phyloP scores from a whole-genome alignment of 768 basidiomycete species.

The Galerina sulciceps region DNA sequence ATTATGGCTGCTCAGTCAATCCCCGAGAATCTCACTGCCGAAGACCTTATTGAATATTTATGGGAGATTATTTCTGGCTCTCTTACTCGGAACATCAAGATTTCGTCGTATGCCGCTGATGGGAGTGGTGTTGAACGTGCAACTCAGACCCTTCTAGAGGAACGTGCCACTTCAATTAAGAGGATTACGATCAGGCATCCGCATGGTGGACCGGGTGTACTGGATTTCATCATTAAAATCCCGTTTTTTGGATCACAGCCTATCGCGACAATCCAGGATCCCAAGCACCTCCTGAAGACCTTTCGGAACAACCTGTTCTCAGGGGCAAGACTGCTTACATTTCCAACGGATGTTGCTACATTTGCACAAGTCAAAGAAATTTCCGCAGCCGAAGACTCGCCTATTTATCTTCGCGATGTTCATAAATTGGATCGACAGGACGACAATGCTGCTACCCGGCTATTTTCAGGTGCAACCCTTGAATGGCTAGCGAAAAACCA shows the following conservation, averaged over 20 bases:
- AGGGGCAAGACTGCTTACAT: constrained; percentile 27
- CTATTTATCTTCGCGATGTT: constrained; percentile 31
- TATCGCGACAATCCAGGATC: constrained; percentile 36
- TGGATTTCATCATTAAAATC: constrained; percentile 5
- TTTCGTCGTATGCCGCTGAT: constrained; percentile 37
- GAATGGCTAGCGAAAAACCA: constrained; percentile 17
- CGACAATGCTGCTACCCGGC: constrained; percentile 41
- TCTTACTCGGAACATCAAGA: constrained; percentile 17
- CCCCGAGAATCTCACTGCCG: constrained; percentile 16
- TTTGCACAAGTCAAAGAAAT: constrained; percentile 25
- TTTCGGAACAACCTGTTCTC: constrained; percentile 36
- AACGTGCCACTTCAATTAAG: neutral
- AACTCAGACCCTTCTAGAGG: constrained; percentile 20
- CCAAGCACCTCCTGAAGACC: constrained; percentile 39
- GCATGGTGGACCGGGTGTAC: neutral
- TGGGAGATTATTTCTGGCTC: constrained; percentile 17
- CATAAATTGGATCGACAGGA: constrained; percentile 45
- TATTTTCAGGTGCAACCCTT: constrained; percentile 35
- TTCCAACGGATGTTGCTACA: constrained; percentile 23
- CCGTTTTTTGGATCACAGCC: constrained; percentile 19
- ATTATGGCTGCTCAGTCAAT: constrained; percentile 39
- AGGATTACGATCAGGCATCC: constrained; percentile 5
- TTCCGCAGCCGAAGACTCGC: constrained; percentile 17
- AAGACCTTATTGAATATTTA: constrained; percentile 10
- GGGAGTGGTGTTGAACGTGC: constrained; percentile 35